Base-by-base conservation (phyloP, 495 filamentous ascomycete species). In the Cenococcum geophilum region DNA sequence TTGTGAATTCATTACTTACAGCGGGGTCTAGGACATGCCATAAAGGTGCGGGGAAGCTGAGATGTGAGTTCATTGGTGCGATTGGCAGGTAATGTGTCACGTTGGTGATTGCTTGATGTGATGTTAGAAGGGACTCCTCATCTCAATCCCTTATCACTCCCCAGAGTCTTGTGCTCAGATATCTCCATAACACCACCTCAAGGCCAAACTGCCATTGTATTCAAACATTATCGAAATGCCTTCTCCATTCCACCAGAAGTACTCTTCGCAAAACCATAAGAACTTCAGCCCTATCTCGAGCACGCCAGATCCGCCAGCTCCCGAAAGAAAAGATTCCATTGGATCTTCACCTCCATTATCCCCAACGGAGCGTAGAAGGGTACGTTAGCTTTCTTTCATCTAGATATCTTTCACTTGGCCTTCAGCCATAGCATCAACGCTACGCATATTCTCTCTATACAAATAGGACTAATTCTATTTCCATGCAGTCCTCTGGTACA, bases 221-320 rank as follows among this genome's bases (percentile, higher is more conserved):
- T 40, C 36, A 16, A 14, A 4, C 40, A 16, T 4, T 45, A 35
- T 60, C 18, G 61, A 52, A 16, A 68, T 68, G 65, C 65, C 65
- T 20, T 68, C 61, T 40, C 62, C 66, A 50, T 64, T 68, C 62
- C 66, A 68, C n/a, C 66, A 68, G 34, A 68, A 68, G 49, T 68
- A 68, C 62, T 65, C 62, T 22, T 49, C 57, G 12, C 66, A 68
- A 32, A 64, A 27, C 11, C 66, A 68, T 52, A 64, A 48, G 25
- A 9, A 59, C 42, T 65, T 51, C 35, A 20, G 51, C 47, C 48
- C 32, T 32, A 48, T 45, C 5, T 36, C 59, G 21, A 20, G 47
- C n/a, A 64, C 59, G 58, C 58, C 66, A 22, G 66, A 62, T 14
- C 58, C 53, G 1, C 54, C 61, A 48, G 49, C 52, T 11, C 59